Base-by-base conservation (phyloP, 2,329 filamentous ascomycete species). In the Aspergillus neoniger region DNA sequence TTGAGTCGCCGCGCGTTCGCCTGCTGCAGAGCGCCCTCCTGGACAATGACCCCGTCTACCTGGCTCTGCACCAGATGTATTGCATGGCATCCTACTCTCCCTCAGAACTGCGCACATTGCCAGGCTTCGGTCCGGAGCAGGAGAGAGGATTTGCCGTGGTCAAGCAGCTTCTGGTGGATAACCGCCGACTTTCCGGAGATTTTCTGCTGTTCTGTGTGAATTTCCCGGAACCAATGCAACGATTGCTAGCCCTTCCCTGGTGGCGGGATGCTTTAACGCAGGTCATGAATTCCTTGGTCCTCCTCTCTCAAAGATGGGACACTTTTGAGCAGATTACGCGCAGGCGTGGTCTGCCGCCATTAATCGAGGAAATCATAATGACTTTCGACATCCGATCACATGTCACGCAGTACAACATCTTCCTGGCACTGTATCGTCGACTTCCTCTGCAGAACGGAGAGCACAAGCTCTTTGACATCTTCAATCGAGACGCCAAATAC, bases 51-150 rank as follows among this genome's bases (percentile, higher is more conserved):
- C 63, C 78, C 50, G 85, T 90, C 69, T 92, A 88, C 69, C 66
- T 92, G 53, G 79, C 82, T 5, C 70, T 90, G 12, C 88, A 91
- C 69, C 88, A 91, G 69, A 61, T 89, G 2, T 88, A 86, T 71
- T 90, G 87, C 69, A 69, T 83, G 19, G 85, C 83, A 81, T 81
- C 80, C 3, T 59, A 75, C 3, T 70, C 78, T 17, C 75, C 72
- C 0, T 55, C 65, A 1, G 62, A 69, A 3, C 69, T 83, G 4
- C 74, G 80, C 15, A 67, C 54, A 12, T 62, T 80, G 3, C 68
- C 81, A 12, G 72, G 75, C 1, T 70, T 78, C 49, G 65, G 78
- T 3, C 60, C 62, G n/a, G 52, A 64, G 5, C 62, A 74, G 10
- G 60, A 60, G 7, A 44, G 63, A 55, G 76, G 76, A 0, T 69